A percentile compares a stretch with the other conserved stretches of the same genome.
phyloP scores from a whole-genome alignment of 495 filamentous ascomycete genomes.

The Choiromyces venosus region DNA sequence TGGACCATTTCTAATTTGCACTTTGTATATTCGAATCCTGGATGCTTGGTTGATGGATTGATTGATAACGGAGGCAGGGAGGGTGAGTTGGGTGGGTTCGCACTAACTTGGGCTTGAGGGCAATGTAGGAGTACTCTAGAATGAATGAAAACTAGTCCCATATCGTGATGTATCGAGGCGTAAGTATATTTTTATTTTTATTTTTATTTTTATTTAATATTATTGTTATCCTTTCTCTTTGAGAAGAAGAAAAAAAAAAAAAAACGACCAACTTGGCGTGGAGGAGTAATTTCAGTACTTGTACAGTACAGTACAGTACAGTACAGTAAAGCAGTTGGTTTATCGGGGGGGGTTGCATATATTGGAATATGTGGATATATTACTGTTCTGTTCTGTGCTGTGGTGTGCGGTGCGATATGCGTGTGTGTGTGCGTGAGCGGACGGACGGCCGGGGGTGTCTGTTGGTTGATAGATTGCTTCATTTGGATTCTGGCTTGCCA shows the following conservation, averaged over 20 bases:
- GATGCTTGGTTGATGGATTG: neutral
- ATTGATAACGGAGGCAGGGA: neutral
- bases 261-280: conserved; percentile 11
- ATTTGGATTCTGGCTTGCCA: neutral
- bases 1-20: neutral
- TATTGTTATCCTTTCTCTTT: conserved; percentile 2
- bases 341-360: conserved; percentile 30
- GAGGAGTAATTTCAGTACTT: conserved; percentile 16
- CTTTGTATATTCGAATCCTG: neutral
- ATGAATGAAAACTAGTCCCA: neutral
- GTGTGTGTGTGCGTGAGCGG: neutral
- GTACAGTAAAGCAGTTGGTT: conserved; percentile 4
- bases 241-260: conserved; percentile 12
- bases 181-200: neutral
- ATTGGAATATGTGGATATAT: conserved; percentile 12
- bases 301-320: no score
- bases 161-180: neutral
- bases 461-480: conserved; percentile 8
- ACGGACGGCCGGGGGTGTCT: neutral
- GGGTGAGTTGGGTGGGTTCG: neutral
- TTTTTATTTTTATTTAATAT: neutral
- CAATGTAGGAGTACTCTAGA: no score
- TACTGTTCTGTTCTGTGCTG: neutral
- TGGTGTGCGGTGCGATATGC: neutral
- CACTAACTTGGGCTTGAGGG: neutral